These are phyloP conservation scores for Colletotrichum nymphaeae DNA, from an alignment of 2,329 filamentous ascomycete species.

Conservation along the genomic window DNA sequence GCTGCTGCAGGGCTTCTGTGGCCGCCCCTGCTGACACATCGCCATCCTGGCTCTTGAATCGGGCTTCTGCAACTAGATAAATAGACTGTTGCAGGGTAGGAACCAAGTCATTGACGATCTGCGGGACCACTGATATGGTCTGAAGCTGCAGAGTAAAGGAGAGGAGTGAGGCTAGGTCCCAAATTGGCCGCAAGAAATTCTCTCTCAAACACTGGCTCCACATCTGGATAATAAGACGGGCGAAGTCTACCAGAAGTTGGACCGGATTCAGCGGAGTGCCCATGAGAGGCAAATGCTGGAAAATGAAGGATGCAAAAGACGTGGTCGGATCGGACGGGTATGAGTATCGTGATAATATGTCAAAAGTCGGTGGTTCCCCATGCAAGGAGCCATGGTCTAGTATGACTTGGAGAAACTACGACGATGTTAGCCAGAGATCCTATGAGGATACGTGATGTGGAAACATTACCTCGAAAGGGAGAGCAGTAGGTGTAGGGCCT, in stretches of 20 bases:
- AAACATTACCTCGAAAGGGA: constrained; percentile 59
- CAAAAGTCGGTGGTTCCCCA: constrained; percentile 72
- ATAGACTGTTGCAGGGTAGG: constrained; percentile 69
- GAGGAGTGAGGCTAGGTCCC: constrained; percentile 73
- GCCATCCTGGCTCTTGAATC: constrained; percentile 62
- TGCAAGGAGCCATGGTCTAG: constrained; percentile 70
- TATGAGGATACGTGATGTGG: background rate
- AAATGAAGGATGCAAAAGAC: constrained; percentile 74
- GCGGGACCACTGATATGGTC: constrained; percentile 67
- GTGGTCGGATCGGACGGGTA: constrained; percentile 73
- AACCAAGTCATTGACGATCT: constrained; percentile 68
- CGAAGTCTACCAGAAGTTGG: constrained; percentile 73
- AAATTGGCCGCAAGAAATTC: constrained; percentile 70
- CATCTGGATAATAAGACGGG: constrained; percentile 70
- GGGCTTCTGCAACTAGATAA: constrained; percentile 66
- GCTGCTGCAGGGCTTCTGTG: constrained; percentile 52
- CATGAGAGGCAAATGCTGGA: constrained; percentile 73
- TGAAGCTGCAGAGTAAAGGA: constrained; percentile 73
- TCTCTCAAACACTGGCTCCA: constrained; percentile 78
- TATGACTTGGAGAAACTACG: constrained; percentile 70
- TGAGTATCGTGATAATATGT: constrained; percentile 71
- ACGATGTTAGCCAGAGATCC: constrained; percentile 38
- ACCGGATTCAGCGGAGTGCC: constrained; percentile 60
- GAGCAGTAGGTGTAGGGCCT: constrained; percentile 24
- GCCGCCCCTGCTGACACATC: constrained; percentile 50